Evolutionary conservation across 139 green algal species (phyloP), one percentile per base, ranked within the genome.

Genomic region (Chlorella ohadii): DNA sequence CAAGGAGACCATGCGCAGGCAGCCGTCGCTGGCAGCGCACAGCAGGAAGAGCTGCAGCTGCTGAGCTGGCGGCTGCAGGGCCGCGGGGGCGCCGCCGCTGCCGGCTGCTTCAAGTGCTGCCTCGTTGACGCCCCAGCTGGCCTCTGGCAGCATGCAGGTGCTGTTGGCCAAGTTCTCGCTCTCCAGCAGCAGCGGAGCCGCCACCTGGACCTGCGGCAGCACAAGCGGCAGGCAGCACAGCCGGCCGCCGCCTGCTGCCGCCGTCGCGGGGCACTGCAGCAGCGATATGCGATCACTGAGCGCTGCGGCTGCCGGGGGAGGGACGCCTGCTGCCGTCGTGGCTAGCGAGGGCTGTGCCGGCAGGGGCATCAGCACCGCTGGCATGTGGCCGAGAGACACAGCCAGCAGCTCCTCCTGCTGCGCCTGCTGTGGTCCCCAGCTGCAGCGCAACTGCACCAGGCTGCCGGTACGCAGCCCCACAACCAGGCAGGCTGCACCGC

Each of bases 41-140:
- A 85, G 68, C 55, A 85, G 56, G 80, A 85, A 85, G 9, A 71
- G 80, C 80, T 85, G 68, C 63, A 33, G 64, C 44, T 75, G 78
- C 4, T 33, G 28, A 22, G 51, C 51, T 59, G 51, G 51, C 19
- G 27, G 27, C 44, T 28, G 65, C 20, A 25, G 33, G n/a, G 15
- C 22, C 22, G 51, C 15, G 11, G 51, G 51, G 15, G 11, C 64
- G 64, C 65, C 31, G 59, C 61, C 31, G 61, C 77, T 64, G 61
- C 77, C 44, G 38, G n/a, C 51, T 55, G 38, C 15, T 33, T 22
- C 34, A 25, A 38, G 31, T n/a, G 65, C 44, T 38, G n/a, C 38
- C 47, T 68, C 47, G 11, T 1, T 17, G 59, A 4, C 23, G 27
- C 22, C 17, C 16, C 57, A 55, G 57, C 56, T 27, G 57, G 51